These are phyloP conservation scores for Mucor indicus DNA, from an alignment of 371 early-diverging fungal species.

Conservation along the genomic window DNA sequence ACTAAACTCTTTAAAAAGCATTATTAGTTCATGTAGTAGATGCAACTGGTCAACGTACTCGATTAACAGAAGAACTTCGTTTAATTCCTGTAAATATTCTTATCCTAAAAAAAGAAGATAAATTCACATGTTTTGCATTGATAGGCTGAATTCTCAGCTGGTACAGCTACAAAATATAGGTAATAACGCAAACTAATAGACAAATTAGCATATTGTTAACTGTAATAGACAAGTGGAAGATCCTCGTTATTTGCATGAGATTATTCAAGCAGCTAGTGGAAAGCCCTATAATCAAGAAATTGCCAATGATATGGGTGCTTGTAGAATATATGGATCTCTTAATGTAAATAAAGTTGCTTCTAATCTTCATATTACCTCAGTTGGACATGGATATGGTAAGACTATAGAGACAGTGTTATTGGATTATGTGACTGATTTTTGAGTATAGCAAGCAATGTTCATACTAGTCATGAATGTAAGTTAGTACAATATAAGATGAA, in stretches of 20 bases:
- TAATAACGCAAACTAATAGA: slow-evolving; percentile 1
- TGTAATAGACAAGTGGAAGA: slow-evolving; percentile 20
- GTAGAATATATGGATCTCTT: slow-evolving; percentile 75
- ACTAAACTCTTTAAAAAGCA: slow-evolving; percentile 4
- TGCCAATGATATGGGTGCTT: slow-evolving; percentile 58
- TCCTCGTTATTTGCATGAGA: slow-evolving; percentile 37
- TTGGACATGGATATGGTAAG: slow-evolving; percentile 86
- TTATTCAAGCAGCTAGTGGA: slow-evolving; percentile 42
- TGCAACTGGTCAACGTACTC: slow-evolving; percentile 41
- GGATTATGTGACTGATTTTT: background rate
- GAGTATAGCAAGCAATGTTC: slow-evolving; percentile 30
- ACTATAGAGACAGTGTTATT: background rate
- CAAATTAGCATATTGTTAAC: background rate
- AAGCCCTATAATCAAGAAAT: slow-evolving; percentile 30
- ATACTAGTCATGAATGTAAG: slow-evolving; percentile 69
- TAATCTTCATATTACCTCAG: slow-evolving; percentile 87
- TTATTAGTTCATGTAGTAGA: slow-evolving; percentile 47
- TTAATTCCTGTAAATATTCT: slow-evolving; percentile 39
- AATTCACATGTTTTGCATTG: background rate
- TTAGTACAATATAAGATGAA: background rate
- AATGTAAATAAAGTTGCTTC: slow-evolving; percentile 80
- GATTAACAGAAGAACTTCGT: slow-evolving; percentile 37
- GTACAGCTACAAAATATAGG: slow-evolving; percentile 36
- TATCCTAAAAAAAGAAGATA: background rate
- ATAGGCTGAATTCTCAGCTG: slow-evolving; percentile 46